These are phyloP conservation scores for Pichia sp. DNA, from an alignment of 1,139 yeast genomes.

Conservation along the genomic window DNA sequence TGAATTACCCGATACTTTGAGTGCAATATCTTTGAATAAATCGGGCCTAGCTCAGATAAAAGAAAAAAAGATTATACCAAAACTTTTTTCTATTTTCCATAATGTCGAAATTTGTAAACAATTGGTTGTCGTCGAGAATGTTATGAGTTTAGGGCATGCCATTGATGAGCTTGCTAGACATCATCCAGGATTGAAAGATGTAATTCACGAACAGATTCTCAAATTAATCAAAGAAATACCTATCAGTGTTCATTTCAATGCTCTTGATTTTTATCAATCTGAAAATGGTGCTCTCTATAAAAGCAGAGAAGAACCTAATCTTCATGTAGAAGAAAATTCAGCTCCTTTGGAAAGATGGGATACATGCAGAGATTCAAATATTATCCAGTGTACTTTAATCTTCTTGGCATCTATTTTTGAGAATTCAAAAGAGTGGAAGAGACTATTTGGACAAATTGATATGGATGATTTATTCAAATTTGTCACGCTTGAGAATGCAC, in stretches of 20 bases:
- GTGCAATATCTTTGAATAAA: conserved; percentile 74
- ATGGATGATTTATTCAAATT: conserved; percentile 40
- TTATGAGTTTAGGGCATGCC: conserved; percentile 47
- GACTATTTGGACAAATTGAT: conserved; percentile 35
- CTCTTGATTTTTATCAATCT: conserved; percentile 39
- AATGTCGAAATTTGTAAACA: conserved; percentile 43
- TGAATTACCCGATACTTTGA: conserved; percentile 68
- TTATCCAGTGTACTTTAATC: conserved; percentile 41
- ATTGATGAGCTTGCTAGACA: conserved; percentile 83
- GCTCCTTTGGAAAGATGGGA: conserved; percentile 50
- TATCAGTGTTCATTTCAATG: conserved; percentile 32
- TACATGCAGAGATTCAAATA: conserved; percentile 34
- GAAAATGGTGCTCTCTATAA: conserved; percentile 37
- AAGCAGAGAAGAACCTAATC: conserved; percentile 33
- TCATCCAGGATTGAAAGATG: conserved; percentile 62
- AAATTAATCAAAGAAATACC: conserved; percentile 44
- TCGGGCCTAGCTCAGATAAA: conserved; percentile 60
- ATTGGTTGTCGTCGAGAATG: conserved; percentile 40
- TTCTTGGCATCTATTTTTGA: conserved; percentile 43
- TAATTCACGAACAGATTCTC: conserved; percentile 46
- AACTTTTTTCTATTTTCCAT: conserved; percentile 47
- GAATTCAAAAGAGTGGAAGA: conserved; percentile 45
- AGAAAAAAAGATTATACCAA: conserved; percentile 38
- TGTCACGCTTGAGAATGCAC: conserved; percentile 41
- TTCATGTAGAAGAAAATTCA: conserved; percentile 31